A percentile compares a stretch with the other conserved stretches of the same genome.
These are phyloP conservation scores for Citrus cavaleriei DNA, from an alignment of 345 rosid genomes.

Conservation along the genomic window DNA sequence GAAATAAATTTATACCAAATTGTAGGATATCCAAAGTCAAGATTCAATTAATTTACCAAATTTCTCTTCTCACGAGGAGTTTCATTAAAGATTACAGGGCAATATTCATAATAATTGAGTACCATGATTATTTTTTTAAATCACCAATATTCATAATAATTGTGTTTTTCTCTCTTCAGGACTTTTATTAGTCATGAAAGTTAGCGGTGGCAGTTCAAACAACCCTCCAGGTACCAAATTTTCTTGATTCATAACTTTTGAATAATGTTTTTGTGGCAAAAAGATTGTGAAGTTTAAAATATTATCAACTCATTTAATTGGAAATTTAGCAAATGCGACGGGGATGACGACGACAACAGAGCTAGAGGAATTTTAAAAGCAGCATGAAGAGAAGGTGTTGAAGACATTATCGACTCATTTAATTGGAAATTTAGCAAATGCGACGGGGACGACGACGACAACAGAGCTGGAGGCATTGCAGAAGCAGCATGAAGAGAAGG, in stretches of 20 bases:
- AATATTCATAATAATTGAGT: no score
- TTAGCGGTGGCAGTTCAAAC: not conserved
- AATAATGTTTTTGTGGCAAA: no score
- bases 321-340: not conserved
- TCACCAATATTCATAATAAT: no score
- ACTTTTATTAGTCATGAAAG: not conserved
- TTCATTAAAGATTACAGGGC: not conserved
- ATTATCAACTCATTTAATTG: not conserved
- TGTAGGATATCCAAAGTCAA: not conserved
- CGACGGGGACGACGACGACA: not conserved
- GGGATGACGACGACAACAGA: not conserved
- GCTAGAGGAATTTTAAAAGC: conserved; percentile 32
- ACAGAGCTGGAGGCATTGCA: conserved; percentile 33
- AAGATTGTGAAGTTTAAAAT: no score
- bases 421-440: not conserved
- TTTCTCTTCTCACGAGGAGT: not conserved
- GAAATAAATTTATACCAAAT: not conserved
- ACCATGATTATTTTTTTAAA: no score
- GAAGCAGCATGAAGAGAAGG: conserved; percentile 36
- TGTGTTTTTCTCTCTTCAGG: not conserved
- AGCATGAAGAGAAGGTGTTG: conserved; percentile 30
- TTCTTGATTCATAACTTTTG: no score
- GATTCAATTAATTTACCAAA: not conserved
- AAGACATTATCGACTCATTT: conserved; percentile 7
- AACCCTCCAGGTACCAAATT: not conserved